A percentile compares a stretch with the other conserved stretches of the same genome.
Conservation (phyloP, 2,329 filamentous ascomycete species). For the Aspergillus hiratsukae region DNA sequence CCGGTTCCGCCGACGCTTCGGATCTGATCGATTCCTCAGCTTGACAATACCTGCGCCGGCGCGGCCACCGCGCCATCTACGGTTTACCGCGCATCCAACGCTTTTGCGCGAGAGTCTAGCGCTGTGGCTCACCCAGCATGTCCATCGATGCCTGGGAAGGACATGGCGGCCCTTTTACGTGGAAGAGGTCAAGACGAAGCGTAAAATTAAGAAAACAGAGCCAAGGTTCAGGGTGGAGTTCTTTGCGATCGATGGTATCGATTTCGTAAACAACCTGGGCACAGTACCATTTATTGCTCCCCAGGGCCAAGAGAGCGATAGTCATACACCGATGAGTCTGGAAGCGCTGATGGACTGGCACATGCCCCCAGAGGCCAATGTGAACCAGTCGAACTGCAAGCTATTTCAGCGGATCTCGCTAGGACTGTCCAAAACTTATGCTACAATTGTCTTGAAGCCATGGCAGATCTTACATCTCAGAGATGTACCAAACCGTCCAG, state of each 20-base stretch:
- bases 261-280: slow-evolving; percentile 25
- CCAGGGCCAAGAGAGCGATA: slow-evolving; percentile 19
- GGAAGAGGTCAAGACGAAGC: slow-evolving; percentile 35
- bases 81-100: slow-evolving; percentile 16
- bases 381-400: slow-evolving; percentile 39
- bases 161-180: slow-evolving; percentile 44
- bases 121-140: slow-evolving; percentile 37
- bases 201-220: slow-evolving; percentile 21
- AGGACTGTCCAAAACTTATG: slow-evolving; percentile 42
- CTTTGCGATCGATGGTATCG: slow-evolving; percentile 43
- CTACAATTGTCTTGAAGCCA: slow-evolving; percentile 34
- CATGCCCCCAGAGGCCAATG: slow-evolving; percentile 35
- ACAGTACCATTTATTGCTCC: slow-evolving; percentile 16
- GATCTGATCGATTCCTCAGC: slow-evolving; percentile 44
- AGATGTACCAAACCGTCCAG: slow-evolving; percentile 23
- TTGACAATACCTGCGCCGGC: slow-evolving; percentile 33
- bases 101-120: slow-evolving; percentile 32
- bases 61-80: slow-evolving; percentile 24
- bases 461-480: slow-evolving; percentile 33
- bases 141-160: slow-evolving; percentile 39
- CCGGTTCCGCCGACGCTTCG: slow-evolving; percentile 44
- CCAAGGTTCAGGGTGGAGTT: slow-evolving; percentile 33
- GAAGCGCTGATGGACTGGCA: slow-evolving; percentile 45
- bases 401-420: slow-evolving; percentile 42
- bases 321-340: slow-evolving; percentile 35